Conservation (phyloP, 2,329 filamentous ascomycete species). For the Phoma sp. region DNA sequence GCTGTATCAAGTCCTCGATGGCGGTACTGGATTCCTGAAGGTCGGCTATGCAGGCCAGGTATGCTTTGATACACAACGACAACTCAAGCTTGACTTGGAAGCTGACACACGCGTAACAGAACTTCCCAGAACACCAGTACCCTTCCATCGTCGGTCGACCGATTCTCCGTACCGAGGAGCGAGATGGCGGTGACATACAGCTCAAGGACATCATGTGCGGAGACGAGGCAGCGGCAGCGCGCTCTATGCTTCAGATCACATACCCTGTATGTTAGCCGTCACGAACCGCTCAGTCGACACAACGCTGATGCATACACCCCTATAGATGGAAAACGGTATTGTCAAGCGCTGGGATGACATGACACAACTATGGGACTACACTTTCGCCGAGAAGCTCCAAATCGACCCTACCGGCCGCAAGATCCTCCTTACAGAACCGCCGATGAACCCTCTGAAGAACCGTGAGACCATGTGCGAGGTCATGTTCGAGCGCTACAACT, state of each 20-base stretch:
- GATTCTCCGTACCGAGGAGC: slow-evolving; percentile 94
- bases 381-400: slow-evolving; percentile 96
- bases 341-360: slow-evolving; percentile 99
- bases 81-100: background rate
- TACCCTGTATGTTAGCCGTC: slow-evolving; percentile 71
- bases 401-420: slow-evolving; percentile 90
- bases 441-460: slow-evolving; percentile 97
- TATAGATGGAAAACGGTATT: slow-evolving; percentile 96
- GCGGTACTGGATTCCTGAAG: slow-evolving; percentile 99
- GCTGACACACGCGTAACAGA: slow-evolving; percentile 58
- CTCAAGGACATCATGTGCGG: slow-evolving; percentile 99
- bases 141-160: slow-evolving; percentile 97
- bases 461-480: slow-evolving; percentile 98
- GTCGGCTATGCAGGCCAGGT: slow-evolving; percentile 95
- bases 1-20: slow-evolving; percentile 82
- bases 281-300: slow-evolving; percentile 19
- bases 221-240: slow-evolving; percentile 93
- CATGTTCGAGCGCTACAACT: slow-evolving; percentile 97
- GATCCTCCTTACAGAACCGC: slow-evolving; percentile 95
- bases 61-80: slow-evolving; percentile 33
- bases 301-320: slow-evolving; percentile 35
- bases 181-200: slow-evolving; percentile 70
- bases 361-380: slow-evolving; percentile 99
- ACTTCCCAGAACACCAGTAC: slow-evolving; percentile 99
- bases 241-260: slow-evolving; percentile 97